Base-by-base conservation (phyloP, 106 monocot species). In the Xerophyta viscosa region DNA sequence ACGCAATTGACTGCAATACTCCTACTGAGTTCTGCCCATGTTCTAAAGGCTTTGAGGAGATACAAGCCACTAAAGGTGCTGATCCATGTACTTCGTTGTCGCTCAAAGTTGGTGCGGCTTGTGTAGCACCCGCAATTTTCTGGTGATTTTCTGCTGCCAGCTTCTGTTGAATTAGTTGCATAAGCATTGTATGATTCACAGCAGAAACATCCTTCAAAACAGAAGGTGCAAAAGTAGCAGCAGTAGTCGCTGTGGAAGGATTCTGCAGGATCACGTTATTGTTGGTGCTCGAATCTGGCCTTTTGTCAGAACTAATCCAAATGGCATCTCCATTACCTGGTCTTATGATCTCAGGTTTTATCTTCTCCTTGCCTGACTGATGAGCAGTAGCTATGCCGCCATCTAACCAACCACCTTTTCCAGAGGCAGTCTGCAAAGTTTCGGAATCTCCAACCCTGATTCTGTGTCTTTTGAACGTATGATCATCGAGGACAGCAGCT, bases 171-270 rank as follows among this genome's bases (percentile, higher is more conserved):
- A 98, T 8, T 18, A 82, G 54, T 12, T 92, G 63, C 64, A 81
- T 29, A 39, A 90, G 70, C 70, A 90, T 74, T 20, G 78, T 69
- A 54, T 89, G 82, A 42, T 89, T 86, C 33, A 74, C 79, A 46
- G 76, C 82, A 46, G 73, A 78, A 37, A 84, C 66, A 37, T 76
- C 87, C 49, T 89, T 79, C 31, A 82, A 66, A 28, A 77, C 31
- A 46, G 79, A 52, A 62, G 84, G 77, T 47, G 81, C 56, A 6
- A 62, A 65, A 68, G 73, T 45, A 27, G 57, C 11, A 50, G 74
- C 47, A 44, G 58, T 41, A 14, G 70, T 33, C 7, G 11, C 28
- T 50, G 44, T 57, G 36, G 58, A 30, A 26, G 39, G 31, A 31
- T 55, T 28, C 17, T 56, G 71, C 23, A 31, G 43, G 30, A 44